Conservation (phyloP, 352 stramenopile species). For the Phytophthora rubi region DNA sequence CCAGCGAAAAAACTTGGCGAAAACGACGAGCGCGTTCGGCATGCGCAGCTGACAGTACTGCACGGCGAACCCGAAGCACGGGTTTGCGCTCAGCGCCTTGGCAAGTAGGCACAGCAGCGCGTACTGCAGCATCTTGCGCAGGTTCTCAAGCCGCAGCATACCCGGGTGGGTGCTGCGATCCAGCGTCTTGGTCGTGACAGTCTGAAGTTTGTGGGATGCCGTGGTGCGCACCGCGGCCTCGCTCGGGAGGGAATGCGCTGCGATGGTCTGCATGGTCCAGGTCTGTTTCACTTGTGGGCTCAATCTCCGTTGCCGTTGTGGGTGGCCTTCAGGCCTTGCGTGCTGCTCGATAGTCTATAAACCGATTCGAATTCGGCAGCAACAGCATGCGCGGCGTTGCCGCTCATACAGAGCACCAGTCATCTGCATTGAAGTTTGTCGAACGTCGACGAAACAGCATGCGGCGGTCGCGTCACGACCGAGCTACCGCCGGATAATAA, state of each 20-base stretch:
- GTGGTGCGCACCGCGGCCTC: neutral
- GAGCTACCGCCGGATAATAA: slow-evolving; percentile 5
- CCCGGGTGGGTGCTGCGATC: neutral
- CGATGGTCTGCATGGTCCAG: slow-evolving; percentile 17
- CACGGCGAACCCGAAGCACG: slow-evolving; percentile 31
- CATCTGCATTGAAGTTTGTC: slow-evolving; percentile 17
- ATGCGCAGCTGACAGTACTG: slow-evolving; percentile 35
- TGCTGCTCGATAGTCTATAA: slow-evolving; percentile 5
- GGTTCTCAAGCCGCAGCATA: slow-evolving; percentile 28
- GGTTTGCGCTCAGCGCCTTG: slow-evolving; percentile 27
- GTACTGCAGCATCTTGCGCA: slow-evolving; percentile 35
- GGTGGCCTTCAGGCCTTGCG: slow-evolving; percentile 5
- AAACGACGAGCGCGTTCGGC: slow-evolving; percentile 26
- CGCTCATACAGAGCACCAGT: slow-evolving; percentile 17
- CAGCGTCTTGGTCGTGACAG: slow-evolving; percentile 4
- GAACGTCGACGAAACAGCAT: slow-evolving; percentile 24
- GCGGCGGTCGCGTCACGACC: slow-evolving; percentile 13
- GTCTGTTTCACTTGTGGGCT: neutral
- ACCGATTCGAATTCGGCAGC: neutral
- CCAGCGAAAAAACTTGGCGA: slow-evolving; percentile 32
- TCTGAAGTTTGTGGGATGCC: neutral
- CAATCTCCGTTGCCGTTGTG: slow-evolving; percentile 21
- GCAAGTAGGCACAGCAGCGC: slow-evolving; percentile 28
- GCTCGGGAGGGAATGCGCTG: neutral
- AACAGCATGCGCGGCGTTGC: slow-evolving; percentile 3